Evolutionary conservation across 2,329 filamentous ascomycete genomes (phyloP), one percentile per base, ranked within the genome.

Genomic region (Penicillium sclerotiorum): DNA sequence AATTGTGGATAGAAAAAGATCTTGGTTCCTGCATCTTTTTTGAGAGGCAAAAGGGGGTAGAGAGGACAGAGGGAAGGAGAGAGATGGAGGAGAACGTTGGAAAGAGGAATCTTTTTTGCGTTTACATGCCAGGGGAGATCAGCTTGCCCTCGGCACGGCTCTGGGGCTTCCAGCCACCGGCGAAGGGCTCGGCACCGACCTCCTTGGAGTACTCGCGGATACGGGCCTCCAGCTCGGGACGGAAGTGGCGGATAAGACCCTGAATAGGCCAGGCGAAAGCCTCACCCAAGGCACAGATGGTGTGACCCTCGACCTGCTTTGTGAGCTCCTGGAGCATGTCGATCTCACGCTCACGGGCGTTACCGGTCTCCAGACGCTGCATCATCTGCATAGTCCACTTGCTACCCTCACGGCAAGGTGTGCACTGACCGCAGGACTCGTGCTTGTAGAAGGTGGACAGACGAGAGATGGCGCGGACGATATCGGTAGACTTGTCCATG

Each of bases 381-480:
- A 99, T 97, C 74, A 99, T 97, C 80, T 99, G 92, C 76, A 95
- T 89, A 9, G 93, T 96, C 94, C 94, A 99, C 80, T 95, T 96
- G 80, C 88, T 95, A 60, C 94, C 94, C 78, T 99, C 94, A 71
- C 94, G 89, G 83, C 94, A 99, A n/a, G 94, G 94, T 50, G 94
- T 99, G 80, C 94, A 99, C 79, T 99, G 94, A 53, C 94, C 94
- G 74, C 94, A 99, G 60, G 87, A 92, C 80, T 99, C 94, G 79
- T 99, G 94, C 75, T 92, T 89, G 81, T 99, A 99, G 80, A 99
- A 99, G 73, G 93, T 90, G 66, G 89, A 90, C 63, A 99, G 85
- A 64, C 94, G 87, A 58, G 89, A 87, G 70, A 99, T 97, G 68
- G 90, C 90, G 59, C 93, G 88, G 61, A 99, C 91, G 45, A 99